Conservation (phyloP, 345 rosid species). For the Boechera divaricarpa region DNA sequence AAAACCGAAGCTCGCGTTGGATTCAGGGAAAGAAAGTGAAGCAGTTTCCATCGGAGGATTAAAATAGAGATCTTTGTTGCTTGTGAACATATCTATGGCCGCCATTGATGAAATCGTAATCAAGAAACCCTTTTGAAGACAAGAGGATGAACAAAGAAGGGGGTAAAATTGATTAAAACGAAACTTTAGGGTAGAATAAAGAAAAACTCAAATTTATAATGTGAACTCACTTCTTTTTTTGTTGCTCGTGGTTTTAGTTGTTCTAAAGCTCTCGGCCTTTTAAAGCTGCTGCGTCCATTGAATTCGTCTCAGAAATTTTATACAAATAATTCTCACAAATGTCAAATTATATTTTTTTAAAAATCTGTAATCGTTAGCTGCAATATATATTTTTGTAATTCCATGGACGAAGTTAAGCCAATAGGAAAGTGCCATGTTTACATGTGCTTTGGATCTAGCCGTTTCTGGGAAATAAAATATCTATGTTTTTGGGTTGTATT, state of each 20-base stretch:
- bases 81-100: constrained; percentile 44
- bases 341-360: background rate
- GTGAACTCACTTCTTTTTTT: constrained; percentile 2
- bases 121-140: background rate
- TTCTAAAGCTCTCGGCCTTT: constrained; percentile 19
- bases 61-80: constrained; percentile 41
- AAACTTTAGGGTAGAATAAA: background rate
- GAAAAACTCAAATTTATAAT: constrained; percentile 3
- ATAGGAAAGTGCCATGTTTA: background rate
- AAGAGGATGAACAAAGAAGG: background rate
- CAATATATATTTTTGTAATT: background rate
- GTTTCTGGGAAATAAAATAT: background rate
- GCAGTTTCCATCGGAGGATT: constrained; percentile 43
- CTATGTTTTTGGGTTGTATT: background rate
- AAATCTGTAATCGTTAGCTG: background rate
- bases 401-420: constrained; percentile 5
- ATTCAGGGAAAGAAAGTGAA: constrained; percentile 9
- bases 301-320: constrained; percentile 2
- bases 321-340: constrained; percentile 7
- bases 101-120: constrained; percentile 41
- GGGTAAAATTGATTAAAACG: background rate
- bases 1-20: constrained; percentile 30
- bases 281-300: constrained; percentile 36
- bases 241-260: constrained; percentile 41
- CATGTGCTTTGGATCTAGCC: constrained; percentile 30